Base-by-base conservation (phyloP, 768 basidiomycete genomes). In the Cystobasidiopsis lactophilus region DNA sequence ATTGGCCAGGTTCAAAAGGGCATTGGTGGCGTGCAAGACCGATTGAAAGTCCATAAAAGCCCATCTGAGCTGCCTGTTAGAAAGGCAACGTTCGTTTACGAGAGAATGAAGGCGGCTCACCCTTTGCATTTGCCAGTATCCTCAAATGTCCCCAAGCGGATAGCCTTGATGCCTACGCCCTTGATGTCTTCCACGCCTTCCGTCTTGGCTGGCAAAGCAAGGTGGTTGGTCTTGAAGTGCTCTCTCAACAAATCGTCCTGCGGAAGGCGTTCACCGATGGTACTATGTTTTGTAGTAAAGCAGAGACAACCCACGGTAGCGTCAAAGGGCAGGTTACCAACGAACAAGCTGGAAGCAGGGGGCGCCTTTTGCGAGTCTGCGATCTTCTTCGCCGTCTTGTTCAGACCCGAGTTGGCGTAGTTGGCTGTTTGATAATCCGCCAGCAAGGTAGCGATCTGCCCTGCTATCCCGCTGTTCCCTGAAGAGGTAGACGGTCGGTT, bases 111-210 rank as follows among this genome's bases (percentile, higher is more conserved):
- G 1, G 29, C 48, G 1, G 69, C 73, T 54, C 63, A 93, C 91
- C 91, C 91, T 73, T 96, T 98, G 69, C 91, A 96, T 50, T 76
- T 68, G 9, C 91, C 93, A 46, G 77, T 82, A 66, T 98, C 91
- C 65, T 95, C 86, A 59, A 98, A 98, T 18, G 88, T 89, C 3
- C 86, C 88, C 75, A 98, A 74, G 5, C 91, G 77, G 27, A 98
- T 69, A 64, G 85, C 85, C 56, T 82, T 63, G 55, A 74, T 60
- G 0, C 69, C 69, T 31, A 63, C 58, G 35, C 64, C 57, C 26
- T 62, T 58, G 9, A 57, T 59, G 48, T 65, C 54, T 50, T 64
- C 63, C 7, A 59, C 58, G 2, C 21, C 52, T 27, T 19, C 31
- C 47, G 43, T 46, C 35, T n/a, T 38, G 24, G 37, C 35, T 37